Base-by-base conservation (phyloP, 1,284 basidiomycete genomes). In the Ganoderma meredithae region DNA sequence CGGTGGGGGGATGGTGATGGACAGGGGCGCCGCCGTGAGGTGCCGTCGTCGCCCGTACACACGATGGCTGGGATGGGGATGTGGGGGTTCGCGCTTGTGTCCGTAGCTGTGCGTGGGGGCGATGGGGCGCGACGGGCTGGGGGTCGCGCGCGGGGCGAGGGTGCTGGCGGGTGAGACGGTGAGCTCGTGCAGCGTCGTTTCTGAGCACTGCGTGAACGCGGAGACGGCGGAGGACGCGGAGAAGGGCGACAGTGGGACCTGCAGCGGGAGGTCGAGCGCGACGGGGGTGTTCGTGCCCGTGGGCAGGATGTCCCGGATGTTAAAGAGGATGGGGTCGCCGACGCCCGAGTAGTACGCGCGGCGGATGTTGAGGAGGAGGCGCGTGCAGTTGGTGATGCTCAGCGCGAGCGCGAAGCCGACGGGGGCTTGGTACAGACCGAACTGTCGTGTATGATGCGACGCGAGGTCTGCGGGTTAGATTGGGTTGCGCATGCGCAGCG, bases 311-410 rank as follows among this genome's bases (percentile, higher is more conserved):
- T 63, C 64, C 69, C 69, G 66, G 60, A 68, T 68, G 69, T 69
- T 71, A 60, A 62, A 53, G 47, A 71, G 70, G 47, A 71, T 39
- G 36, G 69, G 61, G 69, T 69, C 71, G 62, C 67, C 58, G 53
- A 62, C 68, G 63, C 71, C 73, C 9, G 70, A 62, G 64, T 77
- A 77, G 71, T 77, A 77, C 27, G 76, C 76, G 60, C 73, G 74
- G 3, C 76, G 75, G 65, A 77, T 76, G 65, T 76, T 77, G 63
- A 77, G 70, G 36, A 77, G 72, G 31, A 77, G 74, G 40, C 76
- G 71, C 5, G 76, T 76, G 71, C 76, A 77, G 67, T 77, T 76
- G 0, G 73, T 77, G 68, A 77, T 64, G 61, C 74, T 74, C 47
- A 77, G 71, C 9, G 75, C 67, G 60, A 77, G 69, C 52, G 74